Evolutionary conservation across 2,329 filamentous ascomycete genomes (phyloP), one percentile per base, ranked within the genome.

Genomic region (Beauveria pseudobassiana): DNA sequence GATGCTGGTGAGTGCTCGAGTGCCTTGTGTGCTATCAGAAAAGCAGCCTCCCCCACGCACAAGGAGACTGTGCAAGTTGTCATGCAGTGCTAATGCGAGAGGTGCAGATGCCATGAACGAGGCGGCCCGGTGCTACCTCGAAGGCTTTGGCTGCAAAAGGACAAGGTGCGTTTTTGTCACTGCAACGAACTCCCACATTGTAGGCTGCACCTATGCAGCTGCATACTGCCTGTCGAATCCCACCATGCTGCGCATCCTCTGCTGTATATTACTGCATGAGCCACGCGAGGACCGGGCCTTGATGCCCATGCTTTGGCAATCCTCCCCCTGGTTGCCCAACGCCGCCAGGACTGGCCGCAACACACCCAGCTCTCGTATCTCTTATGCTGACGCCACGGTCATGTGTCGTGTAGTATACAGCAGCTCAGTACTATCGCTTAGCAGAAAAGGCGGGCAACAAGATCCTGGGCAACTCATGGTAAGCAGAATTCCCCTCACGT

Each of bases 81-180:
- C 14, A 14, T 16, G 5, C 18, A n/a, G 24, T 55, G 46, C 46
- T 59, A 30, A 55, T 59, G 16, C 20, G 3, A 14, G 9, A 8
- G 20, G 65, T 63, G 64, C 68, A 87, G 95, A 99, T 78, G 95
- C 93, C 62, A 96, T 98, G 93, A 96, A 97, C 72, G 93, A 98
- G 75, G 88, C 88, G 59, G 95, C 87, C 42, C 96, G 92, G 91
- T 99, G 95, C 78, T 98, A 95, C 80, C 76, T 96, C 30, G 89
- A 97, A 72, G 95, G 95, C n/a, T 96, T 96, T 75, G 95, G 95
- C 40, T 93, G 92, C 71, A 95, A 92, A 99, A 98, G 75, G 93
- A 99, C 80, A 98, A 96, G 90, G 93, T 97, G 82, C 76, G 90
- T 84, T 18, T 10, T 20, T n/a, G 7, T 43, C 9, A 26, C 8